Base-by-base conservation (phyloP, 306 rosid species). In the Rosa rugosa region DNA sequence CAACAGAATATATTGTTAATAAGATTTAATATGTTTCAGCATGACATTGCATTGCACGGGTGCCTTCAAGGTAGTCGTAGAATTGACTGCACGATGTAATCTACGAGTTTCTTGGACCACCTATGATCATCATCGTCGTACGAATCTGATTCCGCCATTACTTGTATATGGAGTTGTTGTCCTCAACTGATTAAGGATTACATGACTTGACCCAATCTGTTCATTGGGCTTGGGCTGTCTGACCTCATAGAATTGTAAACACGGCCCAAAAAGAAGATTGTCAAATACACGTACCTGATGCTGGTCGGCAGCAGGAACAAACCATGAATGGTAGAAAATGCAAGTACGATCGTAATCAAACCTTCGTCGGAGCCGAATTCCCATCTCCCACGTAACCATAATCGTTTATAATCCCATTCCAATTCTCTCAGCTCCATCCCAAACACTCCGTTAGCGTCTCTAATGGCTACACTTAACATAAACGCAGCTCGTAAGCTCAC, bases 391-490 rank as follows among this genome's bases (percentile, higher is more conserved):
- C 76, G 50, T 6, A 73, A 36, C 25, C 25, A 18, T 23, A 1
- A 2, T 38, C 1, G 3, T 74, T 23, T 0, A 57, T 57, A 57
- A 1, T 57, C 14, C 14, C 3, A 12, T 73, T 73, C 31, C 11
- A 42, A 0, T 12, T 59, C 12, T 17, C 71, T 66, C 62, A 18
- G 53, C 18, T 50, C 41, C 44, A 50, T 64, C 34, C 13, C 46
- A 6, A 57, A 2, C 63, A 1, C 49, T 14, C 51, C 16, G 5
- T 17, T 41, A 17, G 17, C 72, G 31, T 27, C 50, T 22, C 46
- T 60, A 79, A 90, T 94, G 97, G 86, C 94, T 8, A 36, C 86
- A 77, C 86, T 88, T 4, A 79, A 68, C 80, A 65, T 79, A 80
- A 18, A 83, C 57, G 10, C 70, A 79, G 31, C 88, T 73, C 85